These are phyloP conservation scores for Marasmius fiardii DNA, from an alignment of 1,284 basidiomycete species.

Conservation along the genomic window DNA sequence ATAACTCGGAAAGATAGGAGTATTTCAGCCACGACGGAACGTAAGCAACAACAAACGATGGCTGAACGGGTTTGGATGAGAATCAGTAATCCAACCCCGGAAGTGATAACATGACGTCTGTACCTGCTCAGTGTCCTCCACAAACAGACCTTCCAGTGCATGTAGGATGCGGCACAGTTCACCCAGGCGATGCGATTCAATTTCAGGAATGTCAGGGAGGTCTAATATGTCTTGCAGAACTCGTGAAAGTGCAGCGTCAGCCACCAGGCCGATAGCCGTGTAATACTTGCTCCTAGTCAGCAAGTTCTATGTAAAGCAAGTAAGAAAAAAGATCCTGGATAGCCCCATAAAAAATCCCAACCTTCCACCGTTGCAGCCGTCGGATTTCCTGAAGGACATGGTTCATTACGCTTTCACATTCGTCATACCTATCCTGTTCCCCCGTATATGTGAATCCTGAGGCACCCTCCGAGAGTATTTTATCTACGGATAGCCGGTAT, in stretches of 20 bases:
- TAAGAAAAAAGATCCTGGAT: background rate
- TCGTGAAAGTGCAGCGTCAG: slow-evolving; percentile 68
- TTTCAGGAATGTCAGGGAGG: slow-evolving; percentile 87
- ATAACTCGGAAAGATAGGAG: slow-evolving; percentile 85
- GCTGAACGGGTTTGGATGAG: slow-evolving; percentile 31
- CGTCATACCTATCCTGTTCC: slow-evolving; percentile 74
- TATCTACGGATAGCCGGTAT: slow-evolving; percentile 32
- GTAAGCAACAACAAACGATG: slow-evolving; percentile 70
- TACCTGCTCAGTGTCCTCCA: slow-evolving; percentile 60
- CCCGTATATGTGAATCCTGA: slow-evolving; percentile 72
- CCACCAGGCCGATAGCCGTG: slow-evolving; percentile 68
- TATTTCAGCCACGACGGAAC: slow-evolving; percentile 95
- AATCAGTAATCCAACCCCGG: background rate
- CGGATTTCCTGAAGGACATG: slow-evolving; percentile 68
- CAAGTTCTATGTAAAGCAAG: slow-evolving; percentile 38
- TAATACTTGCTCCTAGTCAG: slow-evolving; percentile 67
- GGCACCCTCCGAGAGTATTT: slow-evolving; percentile 51
- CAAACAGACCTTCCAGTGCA: slow-evolving; percentile 78
- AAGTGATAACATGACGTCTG: background rate
- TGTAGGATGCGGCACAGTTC: slow-evolving; percentile 80
- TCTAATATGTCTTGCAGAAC: slow-evolving; percentile 77
- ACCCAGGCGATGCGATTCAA: slow-evolving; percentile 83
- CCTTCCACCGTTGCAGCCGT: slow-evolving; percentile 71
- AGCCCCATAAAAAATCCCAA: slow-evolving; percentile 28
- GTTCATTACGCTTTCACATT: slow-evolving; percentile 72